Evolutionary conservation across 2,329 filamentous ascomycete genomes (phyloP).

Genomic region (Amauroascus niger): DNA sequence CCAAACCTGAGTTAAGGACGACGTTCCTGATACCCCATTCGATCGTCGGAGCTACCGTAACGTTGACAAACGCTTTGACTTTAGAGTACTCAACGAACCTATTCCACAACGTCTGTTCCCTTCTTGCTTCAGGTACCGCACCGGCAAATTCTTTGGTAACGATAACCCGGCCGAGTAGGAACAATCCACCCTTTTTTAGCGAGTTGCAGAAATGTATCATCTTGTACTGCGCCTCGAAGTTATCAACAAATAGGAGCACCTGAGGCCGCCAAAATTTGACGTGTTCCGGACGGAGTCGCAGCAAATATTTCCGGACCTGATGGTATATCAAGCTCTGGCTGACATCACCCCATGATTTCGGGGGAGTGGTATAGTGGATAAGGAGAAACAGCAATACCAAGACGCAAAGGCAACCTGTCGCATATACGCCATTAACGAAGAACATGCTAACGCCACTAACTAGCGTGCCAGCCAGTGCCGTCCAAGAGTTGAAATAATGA

Average conservation of each 20-base stretch:
- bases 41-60: slow-evolving; percentile 69
- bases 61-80: slow-evolving; percentile 83
- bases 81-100: slow-evolving; percentile 78
- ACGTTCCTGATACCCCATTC: slow-evolving; percentile 81
- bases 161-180: slow-evolving; percentile 79
- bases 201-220: slow-evolving; percentile 88
- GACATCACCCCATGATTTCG: slow-evolving; percentile 83
- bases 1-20: slow-evolving; percentile 68
- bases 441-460: slow-evolving; percentile 76
- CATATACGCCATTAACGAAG: slow-evolving; percentile 76
- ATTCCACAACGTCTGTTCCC: slow-evolving; percentile 73
- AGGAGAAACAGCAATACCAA: slow-evolving; percentile 69
- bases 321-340: slow-evolving; percentile 82
- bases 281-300: slow-evolving; percentile 75
- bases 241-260: slow-evolving; percentile 73
- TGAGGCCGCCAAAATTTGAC: slow-evolving; percentile 92
- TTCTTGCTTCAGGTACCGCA: slow-evolving; percentile 68
- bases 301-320: slow-evolving; percentile 77
- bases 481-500: slow-evolving; percentile 81
- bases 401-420: slow-evolving; percentile 62
- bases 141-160: slow-evolving; percentile 71
- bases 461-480: slow-evolving; percentile 64
- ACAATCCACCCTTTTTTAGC: slow-evolving; percentile 75
- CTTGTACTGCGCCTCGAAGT: slow-evolving; percentile 69
- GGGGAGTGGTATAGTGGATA: slow-evolving; percentile 76